Conservation (phyloP, 306 rosid species). For the Lathyrus tuberosus region DNA sequence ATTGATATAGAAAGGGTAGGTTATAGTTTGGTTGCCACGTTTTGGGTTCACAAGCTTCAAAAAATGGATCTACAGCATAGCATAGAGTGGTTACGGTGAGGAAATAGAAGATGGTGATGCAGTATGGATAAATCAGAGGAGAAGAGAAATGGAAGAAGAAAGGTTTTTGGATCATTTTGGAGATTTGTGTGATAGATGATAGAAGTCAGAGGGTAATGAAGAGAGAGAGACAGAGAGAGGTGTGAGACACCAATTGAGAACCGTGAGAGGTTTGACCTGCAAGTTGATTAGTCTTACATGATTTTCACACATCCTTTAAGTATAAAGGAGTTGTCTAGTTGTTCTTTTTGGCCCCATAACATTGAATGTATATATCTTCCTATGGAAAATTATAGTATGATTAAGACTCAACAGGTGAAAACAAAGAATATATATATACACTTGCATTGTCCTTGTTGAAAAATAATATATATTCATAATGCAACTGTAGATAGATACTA, state of each 20-base stretch:
- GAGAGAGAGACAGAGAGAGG: not conserved
- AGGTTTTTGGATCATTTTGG: constrained; percentile 47
- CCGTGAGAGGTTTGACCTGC: constrained; percentile 35
- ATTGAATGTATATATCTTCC: not conserved
- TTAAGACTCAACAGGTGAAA: not conserved
- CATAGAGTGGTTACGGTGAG: not conserved
- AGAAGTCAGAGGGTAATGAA: not conserved
- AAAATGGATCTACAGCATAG: constrained; percentile 30
- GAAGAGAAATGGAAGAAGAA: constrained; percentile 7
- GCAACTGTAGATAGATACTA: no score
- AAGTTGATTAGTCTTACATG: not conserved
- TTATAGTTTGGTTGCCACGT: constrained; percentile 47
- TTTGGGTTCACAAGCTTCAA: constrained; percentile 41
- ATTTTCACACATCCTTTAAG: constrained; percentile 13
- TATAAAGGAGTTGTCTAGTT: constrained; percentile 18
- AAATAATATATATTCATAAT: no score
- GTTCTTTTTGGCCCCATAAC: constrained; percentile 10
- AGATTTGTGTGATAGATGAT: not conserved
- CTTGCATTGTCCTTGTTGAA: no score
- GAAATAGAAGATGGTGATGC: constrained; percentile 20
- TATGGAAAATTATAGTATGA: not conserved
- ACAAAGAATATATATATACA: no score
- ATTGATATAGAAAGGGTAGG: constrained; percentile 54
- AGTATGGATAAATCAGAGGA: constrained; percentile 4
- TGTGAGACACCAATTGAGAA: not conserved